Conservation (phyloP, 2,329 filamentous ascomycete genomes). For the Fonsecaea nubica region DNA sequence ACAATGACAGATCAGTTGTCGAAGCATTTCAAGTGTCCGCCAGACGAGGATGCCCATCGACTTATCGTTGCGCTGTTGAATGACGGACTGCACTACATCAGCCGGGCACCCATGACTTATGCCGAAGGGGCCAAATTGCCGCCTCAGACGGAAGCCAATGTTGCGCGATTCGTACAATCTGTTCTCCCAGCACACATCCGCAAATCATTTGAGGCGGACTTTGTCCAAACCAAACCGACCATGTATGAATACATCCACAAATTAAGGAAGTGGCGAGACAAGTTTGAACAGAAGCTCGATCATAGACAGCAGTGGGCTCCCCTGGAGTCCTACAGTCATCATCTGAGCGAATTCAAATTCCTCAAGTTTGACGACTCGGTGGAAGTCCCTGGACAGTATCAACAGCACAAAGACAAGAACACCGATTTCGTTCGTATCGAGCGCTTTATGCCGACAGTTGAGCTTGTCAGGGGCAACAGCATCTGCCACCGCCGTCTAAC, state of each 20-base stretch:
- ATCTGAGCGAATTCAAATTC: constrained; percentile 95
- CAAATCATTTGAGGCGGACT: constrained; percentile 96
- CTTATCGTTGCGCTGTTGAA: constrained; percentile 97
- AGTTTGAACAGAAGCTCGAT: constrained; percentile 97
- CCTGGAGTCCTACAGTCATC: constrained; percentile 84
- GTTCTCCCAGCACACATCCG: constrained; percentile 94
- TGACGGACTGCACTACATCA: constrained; percentile 91
- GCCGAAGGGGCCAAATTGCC: constrained; percentile 91
- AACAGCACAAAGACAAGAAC: constrained; percentile 98
- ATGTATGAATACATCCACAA: constrained; percentile 99
- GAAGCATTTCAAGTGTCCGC: constrained; percentile 98
- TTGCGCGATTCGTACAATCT: constrained; percentile 93
- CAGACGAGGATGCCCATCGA: constrained; percentile 96
- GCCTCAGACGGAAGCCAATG: constrained; percentile 89
- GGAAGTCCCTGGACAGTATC: constrained; percentile 94
- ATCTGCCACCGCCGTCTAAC: constrained; percentile 91
- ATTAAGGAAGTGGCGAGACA: constrained; percentile 91
- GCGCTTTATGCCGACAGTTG: constrained; percentile 92
- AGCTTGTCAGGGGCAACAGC: constrained; percentile 87
- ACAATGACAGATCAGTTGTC: constrained; percentile 99
- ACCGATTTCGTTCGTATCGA: constrained; percentile 98
- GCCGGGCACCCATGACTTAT: constrained; percentile 83
- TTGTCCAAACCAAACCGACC: constrained; percentile 91
- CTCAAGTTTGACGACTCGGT: constrained; percentile 94
- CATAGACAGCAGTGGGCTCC: constrained; percentile 74